Percentiles rank a stretch among this genome's conserved stretches.
Conservation (phyloP, 2,329 filamentous ascomycete species). For the Kalaharituber pfeilii region DNA sequence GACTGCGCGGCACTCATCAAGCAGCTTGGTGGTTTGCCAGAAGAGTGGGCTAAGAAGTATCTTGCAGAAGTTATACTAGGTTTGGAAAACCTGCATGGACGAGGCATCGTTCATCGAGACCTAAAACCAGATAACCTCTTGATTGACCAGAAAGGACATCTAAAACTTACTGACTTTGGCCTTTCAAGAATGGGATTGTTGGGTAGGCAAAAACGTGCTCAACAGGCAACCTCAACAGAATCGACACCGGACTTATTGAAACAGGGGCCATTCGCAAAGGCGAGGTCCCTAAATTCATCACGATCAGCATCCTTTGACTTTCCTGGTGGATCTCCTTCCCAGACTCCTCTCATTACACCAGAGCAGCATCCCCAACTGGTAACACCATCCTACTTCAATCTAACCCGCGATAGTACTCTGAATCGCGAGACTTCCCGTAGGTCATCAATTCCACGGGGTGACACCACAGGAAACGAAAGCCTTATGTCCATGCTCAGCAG, state of each 20-base stretch:
- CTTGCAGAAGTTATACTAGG: constrained; percentile 92
- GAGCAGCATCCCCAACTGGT: constrained; percentile 46
- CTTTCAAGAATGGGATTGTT: constrained; percentile 93
- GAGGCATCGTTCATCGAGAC: constrained; percentile 91
- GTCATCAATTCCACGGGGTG: constrained; percentile 68
- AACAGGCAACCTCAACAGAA: constrained; percentile 55
- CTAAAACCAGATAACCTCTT: constrained; percentile 93
- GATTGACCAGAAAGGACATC: constrained; percentile 88
- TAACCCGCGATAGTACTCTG: constrained; percentile 42
- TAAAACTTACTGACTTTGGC: constrained; percentile 95
- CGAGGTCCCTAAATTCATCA: constrained; percentile 72
- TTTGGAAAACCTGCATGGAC: constrained; percentile 83
- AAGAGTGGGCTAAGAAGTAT: constrained; percentile 98
- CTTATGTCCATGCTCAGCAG: constrained; percentile 65
- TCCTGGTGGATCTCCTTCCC: constrained; percentile 54
- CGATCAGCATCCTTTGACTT: constrained; percentile 87
- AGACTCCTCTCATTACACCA: constrained; percentile 75
- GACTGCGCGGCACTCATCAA: constrained; percentile 96
- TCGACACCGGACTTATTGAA: constrained; percentile 85
- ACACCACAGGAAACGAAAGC: constrained; percentile 79
- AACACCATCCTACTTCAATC: constrained; percentile 80
- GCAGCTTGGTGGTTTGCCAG: constrained; percentile 72
- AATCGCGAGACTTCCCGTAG: constrained; percentile 37
- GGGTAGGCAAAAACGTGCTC: constrained; percentile 80
- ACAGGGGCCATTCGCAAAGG: constrained; percentile 73